Evolutionary conservation across 495 filamentous ascomycete genomes (phyloP).

Genomic region (Penicillium fimorum): DNA sequence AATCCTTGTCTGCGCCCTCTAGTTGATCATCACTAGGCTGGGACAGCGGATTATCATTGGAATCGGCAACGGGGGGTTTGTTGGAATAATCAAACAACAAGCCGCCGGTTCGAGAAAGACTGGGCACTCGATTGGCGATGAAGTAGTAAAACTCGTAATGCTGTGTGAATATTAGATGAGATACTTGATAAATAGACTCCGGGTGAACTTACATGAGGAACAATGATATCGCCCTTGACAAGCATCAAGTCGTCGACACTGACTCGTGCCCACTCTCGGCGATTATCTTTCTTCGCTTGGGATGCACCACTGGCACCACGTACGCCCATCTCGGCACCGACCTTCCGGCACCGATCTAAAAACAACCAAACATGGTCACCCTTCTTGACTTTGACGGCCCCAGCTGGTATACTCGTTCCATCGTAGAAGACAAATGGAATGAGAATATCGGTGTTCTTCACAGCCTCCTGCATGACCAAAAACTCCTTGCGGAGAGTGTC

Average conservation of each 20-base stretch:
- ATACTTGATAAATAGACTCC: not conserved
- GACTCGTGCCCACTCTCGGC: conserved; percentile 87
- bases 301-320: conserved; percentile 55
- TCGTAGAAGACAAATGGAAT: conserved; percentile 99
- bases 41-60: conserved; percentile 47
- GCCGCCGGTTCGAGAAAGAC: conserved; percentile 51
- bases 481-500: conserved; percentile 87
- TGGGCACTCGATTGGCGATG: conserved; percentile 83
- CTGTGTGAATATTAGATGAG: conserved; percentile 46
- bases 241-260: conserved; percentile 96
- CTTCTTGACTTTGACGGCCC: conserved; percentile 82
- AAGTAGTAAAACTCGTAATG: conserved; percentile 98
- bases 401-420: conserved; percentile 89
- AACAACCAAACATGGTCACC: conserved; percentile 90
- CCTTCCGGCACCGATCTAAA: conserved; percentile 83
- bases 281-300: conserved; percentile 56
- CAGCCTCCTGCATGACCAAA: conserved; percentile 73
- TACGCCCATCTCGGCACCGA: conserved; percentile 78
- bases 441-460: conserved; percentile 85
- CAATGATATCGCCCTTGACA: conserved; percentile 86
- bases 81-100: conserved; percentile 77
- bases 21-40: conserved; percentile 50
- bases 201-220: conserved; percentile 76
- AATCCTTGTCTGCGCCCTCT: conserved; percentile 78
- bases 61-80: conserved; percentile 42